Percentiles rank a stretch among this genome's conserved stretches.
Conservation (phyloP, 371 early-diverging fungal species). For the Syncephalastrum sp. region DNA sequence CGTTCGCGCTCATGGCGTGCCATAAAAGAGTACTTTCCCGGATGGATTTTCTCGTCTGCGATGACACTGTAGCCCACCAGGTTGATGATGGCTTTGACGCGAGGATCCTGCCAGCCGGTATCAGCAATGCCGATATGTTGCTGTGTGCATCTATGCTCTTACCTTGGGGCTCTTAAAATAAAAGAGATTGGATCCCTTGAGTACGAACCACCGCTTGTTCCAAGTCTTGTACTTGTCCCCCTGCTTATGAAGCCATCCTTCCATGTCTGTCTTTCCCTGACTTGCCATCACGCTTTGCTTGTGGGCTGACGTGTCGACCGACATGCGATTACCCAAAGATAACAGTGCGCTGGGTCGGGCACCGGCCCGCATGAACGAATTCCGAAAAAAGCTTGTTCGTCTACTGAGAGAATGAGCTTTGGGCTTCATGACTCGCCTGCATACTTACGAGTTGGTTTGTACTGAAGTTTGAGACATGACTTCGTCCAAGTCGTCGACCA, state of each 20-base stretch:
- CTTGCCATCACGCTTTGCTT: no score
- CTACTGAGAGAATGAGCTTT: no score
- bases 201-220: conserved; percentile 68
- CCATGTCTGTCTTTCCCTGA: conserved; percentile 41
- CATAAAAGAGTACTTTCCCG: conserved; percentile 72
- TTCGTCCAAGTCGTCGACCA: no score
- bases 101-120: conserved; percentile 32
- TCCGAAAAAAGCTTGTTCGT: no score
- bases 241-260: conserved; percentile 66
- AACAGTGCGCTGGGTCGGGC: no score
- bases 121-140: neutral
- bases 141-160: conserved; percentile 5
- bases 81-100: conserved; percentile 60
- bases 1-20: conserved; percentile 62
- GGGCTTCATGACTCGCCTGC: no score
- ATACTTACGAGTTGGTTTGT: no score
- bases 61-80: conserved; percentile 55
- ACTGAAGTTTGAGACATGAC: no score
- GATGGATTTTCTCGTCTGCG: conserved; percentile 57
- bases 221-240: conserved; percentile 62
- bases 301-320: no score
- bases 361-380: no score
- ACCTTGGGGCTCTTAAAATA: conserved; percentile 64
- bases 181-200: conserved; percentile 57
- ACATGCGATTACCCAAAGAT: no score